These are phyloP conservation scores for Lipomyces lipofer DNA, from an alignment of 805 yeast species.

Conservation along the genomic window DNA sequence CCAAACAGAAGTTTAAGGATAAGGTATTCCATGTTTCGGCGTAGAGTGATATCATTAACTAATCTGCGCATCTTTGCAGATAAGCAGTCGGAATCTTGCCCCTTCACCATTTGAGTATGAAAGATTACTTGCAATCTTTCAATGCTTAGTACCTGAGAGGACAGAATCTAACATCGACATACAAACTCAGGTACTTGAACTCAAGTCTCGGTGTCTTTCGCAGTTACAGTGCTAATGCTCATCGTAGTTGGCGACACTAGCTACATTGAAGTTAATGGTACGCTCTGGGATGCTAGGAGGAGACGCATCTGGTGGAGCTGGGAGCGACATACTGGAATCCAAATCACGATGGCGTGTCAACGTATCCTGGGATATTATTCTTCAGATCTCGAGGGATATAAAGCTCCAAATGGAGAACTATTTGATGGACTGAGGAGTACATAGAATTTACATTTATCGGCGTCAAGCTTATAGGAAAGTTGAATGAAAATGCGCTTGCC, in stretches of 20 bases:
- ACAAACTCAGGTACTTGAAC: constrained; percentile 38
- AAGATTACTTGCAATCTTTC: constrained; percentile 74
- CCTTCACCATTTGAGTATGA: constrained; percentile 77
- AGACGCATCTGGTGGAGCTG: background rate
- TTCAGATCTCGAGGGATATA: constrained; percentile 61
- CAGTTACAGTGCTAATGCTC: constrained; percentile 30
- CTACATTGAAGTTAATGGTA: constrained; percentile 53
- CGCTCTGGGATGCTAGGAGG: constrained; percentile 41
- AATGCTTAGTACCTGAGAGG: constrained; percentile 58
- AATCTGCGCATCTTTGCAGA: constrained; percentile 32
- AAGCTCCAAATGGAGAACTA: constrained; percentile 67
- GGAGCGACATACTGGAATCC: constrained; percentile 58
- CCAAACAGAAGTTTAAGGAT: constrained; percentile 7
- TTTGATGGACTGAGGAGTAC: constrained; percentile 48
- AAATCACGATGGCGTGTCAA: constrained; percentile 78
- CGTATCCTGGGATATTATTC: constrained; percentile 64
- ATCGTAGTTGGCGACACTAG: constrained; percentile 59
- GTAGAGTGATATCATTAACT: background rate
- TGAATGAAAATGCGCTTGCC: too few species aligned
- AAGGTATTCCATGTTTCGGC: constrained; percentile 12
- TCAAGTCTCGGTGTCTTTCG: constrained; percentile 13
- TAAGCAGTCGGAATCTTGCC: constrained; percentile 63
- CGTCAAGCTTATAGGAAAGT: too few species aligned
- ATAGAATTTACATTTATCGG: too few species aligned
- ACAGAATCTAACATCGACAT: constrained; percentile 35